Percentiles rank a stretch among this genome's conserved stretches.
Conservation (phyloP, 208 protist genomes). For the Trypanosoma rangeli region DNA sequence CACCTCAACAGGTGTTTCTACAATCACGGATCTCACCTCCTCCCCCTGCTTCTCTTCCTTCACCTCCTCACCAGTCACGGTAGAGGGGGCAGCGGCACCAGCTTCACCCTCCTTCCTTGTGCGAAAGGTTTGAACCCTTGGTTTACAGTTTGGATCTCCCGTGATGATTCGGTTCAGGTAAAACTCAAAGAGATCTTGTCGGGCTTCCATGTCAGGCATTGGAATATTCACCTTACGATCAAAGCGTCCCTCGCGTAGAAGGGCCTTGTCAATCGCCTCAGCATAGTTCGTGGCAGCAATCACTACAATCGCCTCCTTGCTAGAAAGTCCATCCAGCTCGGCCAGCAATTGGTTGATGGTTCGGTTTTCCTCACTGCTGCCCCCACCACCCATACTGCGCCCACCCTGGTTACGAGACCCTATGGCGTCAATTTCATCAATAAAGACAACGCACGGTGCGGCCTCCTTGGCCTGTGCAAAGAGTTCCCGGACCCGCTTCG, state of each 20-base stretch:
- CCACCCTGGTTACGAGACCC: constrained; percentile 87
- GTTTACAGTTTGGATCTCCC: constrained; percentile 83
- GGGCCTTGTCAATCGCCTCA: constrained; percentile 94
- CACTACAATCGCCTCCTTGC: constrained; percentile 95
- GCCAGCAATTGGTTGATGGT: constrained; percentile 98
- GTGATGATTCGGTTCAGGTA: constrained; percentile 90
- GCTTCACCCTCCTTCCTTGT: constrained; percentile 47
- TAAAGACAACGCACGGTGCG: constrained; percentile 97
- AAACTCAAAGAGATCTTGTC: constrained; percentile 88
- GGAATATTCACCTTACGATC: constrained; percentile 93
- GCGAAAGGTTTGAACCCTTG: constrained; percentile 77
- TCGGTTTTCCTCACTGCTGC: constrained; percentile 92
- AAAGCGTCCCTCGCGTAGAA: constrained; percentile 92
- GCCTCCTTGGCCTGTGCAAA: constrained; percentile 94
- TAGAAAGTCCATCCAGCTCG: constrained; percentile 94
- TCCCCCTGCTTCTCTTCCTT: constrained; percentile 17
- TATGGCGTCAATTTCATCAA: constrained; percentile 99
- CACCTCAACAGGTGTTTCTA: constrained; percentile 40
- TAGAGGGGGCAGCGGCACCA: constrained; percentile 22
- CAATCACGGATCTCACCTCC: constrained; percentile 30
- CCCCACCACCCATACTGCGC: constrained; percentile 82
- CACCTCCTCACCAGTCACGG: background rate
- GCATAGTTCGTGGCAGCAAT: constrained; percentile 98
- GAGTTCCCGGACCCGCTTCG: constrained; percentile 95
- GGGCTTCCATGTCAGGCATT: constrained; percentile 87